Evolutionary conservation across 768 basidiomycete genomes (phyloP), one percentile per base, ranked within the genome.

Genomic region (Termitomyces sp.): DNA sequence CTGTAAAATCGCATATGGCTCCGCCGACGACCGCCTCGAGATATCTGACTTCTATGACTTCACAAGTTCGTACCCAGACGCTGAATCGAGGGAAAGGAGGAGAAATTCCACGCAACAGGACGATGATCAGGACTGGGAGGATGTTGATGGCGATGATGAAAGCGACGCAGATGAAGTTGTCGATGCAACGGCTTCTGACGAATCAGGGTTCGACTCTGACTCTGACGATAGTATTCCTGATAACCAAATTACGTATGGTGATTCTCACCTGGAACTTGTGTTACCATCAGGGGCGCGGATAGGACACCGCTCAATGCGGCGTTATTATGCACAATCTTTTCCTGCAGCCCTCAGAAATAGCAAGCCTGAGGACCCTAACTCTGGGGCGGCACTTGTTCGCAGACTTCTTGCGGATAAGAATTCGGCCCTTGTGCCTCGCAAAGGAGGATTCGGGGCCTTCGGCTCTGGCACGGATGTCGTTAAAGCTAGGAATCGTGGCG

Each of bases 21-120:
- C 82, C 1, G 87, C 91, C 64, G 68, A 76, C 39, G 93, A 98
- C 67, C 83, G 86, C 42, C 82, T 95, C 53, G 95, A 96, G 64
- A 63, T 96, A 5, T 91, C 94, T 0, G 95, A 98, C 64, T 98
- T 80, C 69, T 99, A 98, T 75, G 94, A 97, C 72, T 98, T 96
- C 70, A 81, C 87, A 0, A 71, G 79, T 0, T 93, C 90, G 12
- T 96, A 96, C 68, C 89, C 91, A 64, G 68, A 78, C 39, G 65
- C 69, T 10, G 76, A 78, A 1, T 40, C 59, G 16, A 64, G 61
- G 53, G 67, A 64, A 56, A 64, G 62, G 51, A 68, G 62, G 40
- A 53, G n/a, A 67, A 74, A 48, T 67, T 64, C 20, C 55, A 57
- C 37, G 66, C 69, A 66, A 16, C 37, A 43, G 18, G 58, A 60